Percentiles rank a stretch among this genome's conserved stretches.
phyloP scores from a whole-genome alignment of 441 rosid species.

The Mallotus repandus region DNA sequence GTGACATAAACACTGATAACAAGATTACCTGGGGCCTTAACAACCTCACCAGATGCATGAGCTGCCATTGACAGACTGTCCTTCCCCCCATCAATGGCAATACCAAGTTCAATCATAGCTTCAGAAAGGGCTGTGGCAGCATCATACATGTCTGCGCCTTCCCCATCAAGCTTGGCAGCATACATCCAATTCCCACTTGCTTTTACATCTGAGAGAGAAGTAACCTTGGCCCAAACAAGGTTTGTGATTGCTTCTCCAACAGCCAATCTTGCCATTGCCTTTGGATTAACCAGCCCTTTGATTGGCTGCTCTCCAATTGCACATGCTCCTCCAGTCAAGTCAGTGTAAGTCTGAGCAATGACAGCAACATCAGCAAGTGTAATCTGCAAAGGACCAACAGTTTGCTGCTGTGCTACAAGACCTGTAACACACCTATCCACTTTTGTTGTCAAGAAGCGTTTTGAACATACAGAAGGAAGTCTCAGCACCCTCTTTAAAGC shows the following conservation, averaged over 20 bases:
- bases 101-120: slow-evolving; percentile 92
- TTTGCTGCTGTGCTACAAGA: slow-evolving; percentile 98
- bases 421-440: slow-evolving; percentile 97
- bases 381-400: slow-evolving; percentile 92
- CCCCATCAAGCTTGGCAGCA: slow-evolving; percentile 97
- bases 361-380: slow-evolving; percentile 95
- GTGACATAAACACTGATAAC: slow-evolving; percentile 89
- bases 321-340: slow-evolving; percentile 86
- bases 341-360: slow-evolving; percentile 79
- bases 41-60: slow-evolving; percentile 74
- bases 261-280: slow-evolving; percentile 93
- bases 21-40: slow-evolving; percentile 96
- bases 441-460: slow-evolving; percentile 87
- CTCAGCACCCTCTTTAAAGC: slow-evolving; percentile 82
- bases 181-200: slow-evolving; percentile 99
- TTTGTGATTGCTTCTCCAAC: slow-evolving; percentile 95
- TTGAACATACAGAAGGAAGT: slow-evolving; percentile 82
- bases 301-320: slow-evolving; percentile 96
- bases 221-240: slow-evolving; percentile 91
- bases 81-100: slow-evolving; percentile 97
- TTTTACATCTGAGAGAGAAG: slow-evolving; percentile 88
- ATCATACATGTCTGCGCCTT: slow-evolving; percentile 98
- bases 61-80: slow-evolving; percentile 99
- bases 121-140: slow-evolving; percentile 80
- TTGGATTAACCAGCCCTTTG: slow-evolving; percentile 83